A percentile compares a stretch with the other conserved stretches of the same genome.
Conservation (phyloP, 768 basidiomycete genomes). For the Favolaschia claudopus region DNA sequence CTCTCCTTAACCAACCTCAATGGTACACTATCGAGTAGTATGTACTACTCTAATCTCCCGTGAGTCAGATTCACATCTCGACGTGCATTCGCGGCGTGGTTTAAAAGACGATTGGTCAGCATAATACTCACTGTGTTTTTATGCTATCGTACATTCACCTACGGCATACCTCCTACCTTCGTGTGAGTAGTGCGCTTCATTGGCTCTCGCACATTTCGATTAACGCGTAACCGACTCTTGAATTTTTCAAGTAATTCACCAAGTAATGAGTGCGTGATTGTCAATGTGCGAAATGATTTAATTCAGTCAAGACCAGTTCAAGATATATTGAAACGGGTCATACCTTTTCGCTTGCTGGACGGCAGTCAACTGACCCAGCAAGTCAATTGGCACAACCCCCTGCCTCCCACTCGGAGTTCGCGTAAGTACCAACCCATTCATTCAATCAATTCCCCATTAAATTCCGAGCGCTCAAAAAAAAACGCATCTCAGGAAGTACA, state of each 20-base stretch:
- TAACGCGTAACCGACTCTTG: background rate
- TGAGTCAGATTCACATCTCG: background rate
- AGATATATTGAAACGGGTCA: background rate
- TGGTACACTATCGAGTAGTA: background rate
- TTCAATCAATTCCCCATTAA: too few relatives aligned
- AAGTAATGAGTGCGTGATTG: slow-evolving; percentile 3
- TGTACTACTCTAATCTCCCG: background rate
- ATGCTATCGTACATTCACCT: background rate
- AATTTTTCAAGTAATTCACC: background rate
- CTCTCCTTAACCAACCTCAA: background rate
- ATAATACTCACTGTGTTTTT: background rate
- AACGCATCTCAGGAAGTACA: background rate
- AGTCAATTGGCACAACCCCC: background rate
- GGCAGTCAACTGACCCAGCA: too few relatives aligned
- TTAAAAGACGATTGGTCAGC: background rate
- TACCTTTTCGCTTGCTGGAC: background rate
- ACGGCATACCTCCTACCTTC: background rate
- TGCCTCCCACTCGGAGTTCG: background rate
- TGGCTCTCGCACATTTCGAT: background rate
- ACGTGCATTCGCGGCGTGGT: too few relatives aligned
- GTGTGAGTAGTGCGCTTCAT: background rate
- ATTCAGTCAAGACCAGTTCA: background rate
- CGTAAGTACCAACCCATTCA: background rate
- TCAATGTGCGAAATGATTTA: background rate
- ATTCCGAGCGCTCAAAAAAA: too few relatives aligned